These are phyloP conservation scores for Gryganskiella cystojenkinii DNA, from an alignment of 192 early-diverging fungal genomes.

Conservation along the genomic window DNA sequence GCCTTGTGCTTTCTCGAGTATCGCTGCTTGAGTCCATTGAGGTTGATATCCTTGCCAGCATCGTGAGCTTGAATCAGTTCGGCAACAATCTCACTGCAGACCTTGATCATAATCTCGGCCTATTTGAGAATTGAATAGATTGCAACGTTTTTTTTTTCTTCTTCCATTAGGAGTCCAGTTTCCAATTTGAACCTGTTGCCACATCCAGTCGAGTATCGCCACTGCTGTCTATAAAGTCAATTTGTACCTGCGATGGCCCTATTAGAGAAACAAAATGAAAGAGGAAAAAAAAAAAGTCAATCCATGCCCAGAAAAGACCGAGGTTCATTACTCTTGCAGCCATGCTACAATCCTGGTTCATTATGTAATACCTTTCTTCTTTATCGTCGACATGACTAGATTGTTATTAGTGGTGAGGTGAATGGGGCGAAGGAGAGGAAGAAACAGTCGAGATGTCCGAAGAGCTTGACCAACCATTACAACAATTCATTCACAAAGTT, in stretches of 20 bases:
- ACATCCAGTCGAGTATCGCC: too few species aligned
- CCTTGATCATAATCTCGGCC: conserved; percentile 86
- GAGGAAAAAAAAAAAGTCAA: not conserved
- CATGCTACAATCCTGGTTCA: too few species aligned
- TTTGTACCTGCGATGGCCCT: too few species aligned
- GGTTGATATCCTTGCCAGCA: conserved; percentile 80
- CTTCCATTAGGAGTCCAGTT: not conserved
- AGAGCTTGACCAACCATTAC: too few species aligned
- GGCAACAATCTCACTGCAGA: conserved; percentile 90
- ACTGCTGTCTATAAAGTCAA: too few species aligned
- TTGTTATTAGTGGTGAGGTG: not conserved
- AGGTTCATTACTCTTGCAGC: too few species aligned
- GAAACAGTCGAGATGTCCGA: not conserved
- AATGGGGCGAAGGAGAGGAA: not conserved
- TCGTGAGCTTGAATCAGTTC: conserved; percentile 83
- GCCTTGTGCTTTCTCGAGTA: conserved; percentile 81
- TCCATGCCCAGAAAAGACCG: not conserved
- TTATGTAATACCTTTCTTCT: conserved; percentile 32
- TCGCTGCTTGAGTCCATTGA: conserved; percentile 86
- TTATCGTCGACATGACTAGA: conserved; percentile 38
- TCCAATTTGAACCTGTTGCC: not conserved
- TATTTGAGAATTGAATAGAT: conserved; percentile 12
- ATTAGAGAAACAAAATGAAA: too few species aligned
- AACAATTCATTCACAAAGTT: too few species aligned
- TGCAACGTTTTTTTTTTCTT: not conserved